Evolutionary conservation across 2,329 filamentous ascomycete genomes (phyloP).

Genomic region (Macrophomina phaseolina): DNA sequence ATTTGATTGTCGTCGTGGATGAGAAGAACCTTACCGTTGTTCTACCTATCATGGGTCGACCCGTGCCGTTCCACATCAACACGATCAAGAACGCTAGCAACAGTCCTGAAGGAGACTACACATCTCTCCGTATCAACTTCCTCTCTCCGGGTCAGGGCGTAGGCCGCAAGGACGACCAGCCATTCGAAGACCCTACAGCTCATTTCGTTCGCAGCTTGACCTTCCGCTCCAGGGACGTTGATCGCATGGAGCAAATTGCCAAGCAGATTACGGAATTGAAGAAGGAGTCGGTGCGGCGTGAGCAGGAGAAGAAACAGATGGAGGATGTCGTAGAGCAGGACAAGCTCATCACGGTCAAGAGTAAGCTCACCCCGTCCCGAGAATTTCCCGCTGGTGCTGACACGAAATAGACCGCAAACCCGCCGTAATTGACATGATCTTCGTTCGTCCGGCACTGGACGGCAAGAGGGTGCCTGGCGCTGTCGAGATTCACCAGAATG

Average conservation of each 20-base stretch:
- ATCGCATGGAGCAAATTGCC: slow-evolving; percentile 87
- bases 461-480: slow-evolving; percentile 95
- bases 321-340: slow-evolving; percentile 99
- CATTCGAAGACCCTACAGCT: slow-evolving; percentile 93
- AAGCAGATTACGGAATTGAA: slow-evolving; percentile 96
- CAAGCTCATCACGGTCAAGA: slow-evolving; percentile 92
- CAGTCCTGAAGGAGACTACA: slow-evolving; percentile 92
- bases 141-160: slow-evolving; percentile 96
- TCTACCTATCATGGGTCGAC: slow-evolving; percentile 94
- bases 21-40: slow-evolving; percentile 88
- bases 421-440: slow-evolving; percentile 89
- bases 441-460: slow-evolving; percentile 92
- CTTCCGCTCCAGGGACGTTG: slow-evolving; percentile 87
- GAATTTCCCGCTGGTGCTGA: neutral
- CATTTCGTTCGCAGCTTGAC: slow-evolving; percentile 97
- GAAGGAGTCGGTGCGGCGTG: slow-evolving; percentile 86
- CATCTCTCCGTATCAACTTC: slow-evolving; percentile 95
- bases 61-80: slow-evolving; percentile 96
- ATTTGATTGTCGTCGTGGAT: slow-evolving; percentile 89
- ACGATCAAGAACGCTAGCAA: slow-evolving; percentile 99
- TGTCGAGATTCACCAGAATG: slow-evolving; percentile 97
- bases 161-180: slow-evolving; percentile 94
- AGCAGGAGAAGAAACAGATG: slow-evolving; percentile 99
- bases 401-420: slow-evolving; percentile 77
- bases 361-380: slow-evolving; percentile 57